Evolutionary conservation across 345 rosid species (phyloP).

Genomic region (Citrus reticulata): DNA sequence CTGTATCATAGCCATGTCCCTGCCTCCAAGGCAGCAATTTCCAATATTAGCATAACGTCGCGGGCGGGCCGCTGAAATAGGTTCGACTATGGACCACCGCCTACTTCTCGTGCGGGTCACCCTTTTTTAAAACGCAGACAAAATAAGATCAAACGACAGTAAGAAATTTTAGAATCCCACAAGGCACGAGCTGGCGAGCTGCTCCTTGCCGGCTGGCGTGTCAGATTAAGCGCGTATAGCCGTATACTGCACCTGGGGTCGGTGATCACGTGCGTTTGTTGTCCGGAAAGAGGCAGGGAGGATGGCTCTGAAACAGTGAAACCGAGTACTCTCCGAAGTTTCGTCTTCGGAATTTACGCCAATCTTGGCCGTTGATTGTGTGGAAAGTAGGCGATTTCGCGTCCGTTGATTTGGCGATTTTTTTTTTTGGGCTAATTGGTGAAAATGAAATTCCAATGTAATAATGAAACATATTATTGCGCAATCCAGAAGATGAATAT

Average conservation of each 20-base stretch:
- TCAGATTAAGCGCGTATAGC: not conserved
- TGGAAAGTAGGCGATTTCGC: not conserved
- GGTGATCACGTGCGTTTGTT: not conserved
- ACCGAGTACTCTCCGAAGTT: too few species aligned
- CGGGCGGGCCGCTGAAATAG: too few species aligned
- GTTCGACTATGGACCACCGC: too few species aligned
- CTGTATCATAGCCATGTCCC: too few species aligned
- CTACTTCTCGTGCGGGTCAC: not conserved
- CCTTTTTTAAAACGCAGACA: not conserved
- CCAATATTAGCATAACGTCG: too few species aligned
- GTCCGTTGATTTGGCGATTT: not conserved
- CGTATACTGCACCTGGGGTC: not conserved
- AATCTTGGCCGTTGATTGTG: not conserved
- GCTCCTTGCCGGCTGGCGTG: too few species aligned
- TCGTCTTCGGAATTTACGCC: not conserved
- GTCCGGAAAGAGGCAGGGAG: not conserved
- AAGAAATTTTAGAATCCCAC: too few species aligned
- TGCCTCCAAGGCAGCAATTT: too few species aligned
- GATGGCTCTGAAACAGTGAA: too few species aligned
- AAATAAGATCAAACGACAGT: not conserved
- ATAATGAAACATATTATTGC: not conserved
- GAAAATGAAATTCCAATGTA: not conserved
- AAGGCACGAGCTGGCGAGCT: too few species aligned
- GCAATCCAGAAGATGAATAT: too few species aligned
- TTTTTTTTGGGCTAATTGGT: not conserved